Percentiles rank a stretch among this genome's conserved stretches.
Conservation (phyloP, 257 asterid genomes). For the Solanum virginianum region DNA sequence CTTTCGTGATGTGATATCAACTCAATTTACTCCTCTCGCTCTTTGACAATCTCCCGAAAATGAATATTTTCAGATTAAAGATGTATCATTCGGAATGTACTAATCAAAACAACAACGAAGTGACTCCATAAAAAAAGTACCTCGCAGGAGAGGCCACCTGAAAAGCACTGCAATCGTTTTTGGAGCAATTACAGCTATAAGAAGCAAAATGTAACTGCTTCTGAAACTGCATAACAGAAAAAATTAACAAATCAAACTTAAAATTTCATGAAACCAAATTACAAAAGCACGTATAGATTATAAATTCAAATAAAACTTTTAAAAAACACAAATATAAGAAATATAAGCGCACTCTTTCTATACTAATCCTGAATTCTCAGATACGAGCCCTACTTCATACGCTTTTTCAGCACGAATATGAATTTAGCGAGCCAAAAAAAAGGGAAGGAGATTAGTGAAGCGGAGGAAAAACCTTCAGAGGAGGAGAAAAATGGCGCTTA, state of each 20-base stretch:
- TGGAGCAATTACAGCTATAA: constrained; percentile 8
- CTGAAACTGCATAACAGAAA: constrained; percentile 6
- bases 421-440: neutral
- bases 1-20: neutral
- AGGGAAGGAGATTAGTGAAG: neutral
- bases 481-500: neutral
- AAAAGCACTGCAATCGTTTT: constrained; percentile 11
- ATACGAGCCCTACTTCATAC: too few relatives aligned
- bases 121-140: constrained; percentile 2
- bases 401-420: neutral
- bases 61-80: neutral
- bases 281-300: neutral
- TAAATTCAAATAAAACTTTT: neutral
- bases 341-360: neutral
- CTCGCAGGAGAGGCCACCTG: constrained; percentile 47
- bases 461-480: constrained; percentile 10
- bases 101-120: neutral
- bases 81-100: neutral
- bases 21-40: neutral
- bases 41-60: neutral
- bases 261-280: neutral
- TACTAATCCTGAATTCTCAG: too few relatives aligned
- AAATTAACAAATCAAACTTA: neutral
- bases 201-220: constrained; percentile 19
- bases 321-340: neutral